A percentile compares a stretch with the other conserved stretches of the same genome.
Evolutionary conservation across 2,329 filamentous ascomycete genomes (phyloP).

Genomic region (Beauveria brongniartii): DNA sequence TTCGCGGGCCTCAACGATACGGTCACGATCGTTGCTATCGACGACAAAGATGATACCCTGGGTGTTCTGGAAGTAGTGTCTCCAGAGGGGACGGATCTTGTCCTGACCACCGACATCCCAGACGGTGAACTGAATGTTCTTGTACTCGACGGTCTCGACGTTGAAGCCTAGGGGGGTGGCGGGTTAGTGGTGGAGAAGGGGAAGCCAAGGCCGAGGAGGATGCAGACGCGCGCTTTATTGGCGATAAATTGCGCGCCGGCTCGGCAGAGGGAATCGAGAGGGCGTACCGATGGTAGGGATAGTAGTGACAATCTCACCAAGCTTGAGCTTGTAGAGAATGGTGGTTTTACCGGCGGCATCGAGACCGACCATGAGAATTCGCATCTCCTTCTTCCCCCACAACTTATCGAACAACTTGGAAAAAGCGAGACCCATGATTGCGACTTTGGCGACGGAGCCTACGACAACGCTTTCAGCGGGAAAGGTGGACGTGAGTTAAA

Average conservation of each 20-base stretch:
- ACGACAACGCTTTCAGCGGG: constrained; percentile 12
- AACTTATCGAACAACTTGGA: constrained; percentile 94
- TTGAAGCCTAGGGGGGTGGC: constrained; percentile 67
- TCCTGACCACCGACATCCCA: constrained; percentile 99
- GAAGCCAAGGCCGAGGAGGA: not conserved
- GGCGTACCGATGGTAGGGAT: constrained; percentile 91
- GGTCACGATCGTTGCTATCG: constrained; percentile 96
- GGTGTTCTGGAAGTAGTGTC: constrained; percentile 99
- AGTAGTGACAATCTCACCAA: constrained; percentile 97
- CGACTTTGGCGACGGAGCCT: constrained; percentile 35
- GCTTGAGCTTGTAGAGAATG: constrained; percentile 99
- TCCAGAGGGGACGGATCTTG: constrained; percentile 99
- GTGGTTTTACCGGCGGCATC: constrained; percentile 99
- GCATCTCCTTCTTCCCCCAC: constrained; percentile 99
- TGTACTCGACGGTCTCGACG: constrained; percentile 99
- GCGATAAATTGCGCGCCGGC: constrained; percentile 1
- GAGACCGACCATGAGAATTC: constrained; percentile 99
- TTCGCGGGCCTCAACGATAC: constrained; percentile 92
- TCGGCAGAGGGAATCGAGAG: not conserved
- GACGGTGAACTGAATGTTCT: constrained; percentile 99
- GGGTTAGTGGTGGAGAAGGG: constrained; percentile 6
- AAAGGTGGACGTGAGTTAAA: constrained; percentile 15
- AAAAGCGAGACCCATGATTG: constrained; percentile 95
- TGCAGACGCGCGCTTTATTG: not conserved
- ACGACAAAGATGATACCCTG: constrained; percentile 99